These are phyloP conservation scores for Paspalum vaginatum DNA, from an alignment of 176 grass and related monocot species.

Conservation along the genomic window DNA sequence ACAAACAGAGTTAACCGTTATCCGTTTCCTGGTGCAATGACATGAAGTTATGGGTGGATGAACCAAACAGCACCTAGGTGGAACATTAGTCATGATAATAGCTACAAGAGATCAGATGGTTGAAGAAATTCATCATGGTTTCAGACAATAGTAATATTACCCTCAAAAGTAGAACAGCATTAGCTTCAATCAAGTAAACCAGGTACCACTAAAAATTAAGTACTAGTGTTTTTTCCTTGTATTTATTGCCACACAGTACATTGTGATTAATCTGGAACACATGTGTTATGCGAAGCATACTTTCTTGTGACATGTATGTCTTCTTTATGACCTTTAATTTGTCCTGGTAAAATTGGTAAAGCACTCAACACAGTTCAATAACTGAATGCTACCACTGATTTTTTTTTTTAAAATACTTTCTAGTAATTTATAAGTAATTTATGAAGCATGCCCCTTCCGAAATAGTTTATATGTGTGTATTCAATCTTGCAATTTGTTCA, in stretches of 20 bases:
- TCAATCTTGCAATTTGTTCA: not conserved
- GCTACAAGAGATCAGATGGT: not conserved
- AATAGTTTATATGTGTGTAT: not conserved
- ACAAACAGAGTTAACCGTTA: too few species aligned
- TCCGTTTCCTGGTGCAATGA: too few species aligned
- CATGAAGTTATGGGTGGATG: too few species aligned
- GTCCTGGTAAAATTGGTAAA: conserved; percentile 4
- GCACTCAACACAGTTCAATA: not conserved
- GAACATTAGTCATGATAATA: not conserved
- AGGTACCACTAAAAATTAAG: not conserved
- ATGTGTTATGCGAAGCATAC: not conserved
- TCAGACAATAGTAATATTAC: conserved; percentile 2
- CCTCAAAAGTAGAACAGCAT: not conserved
- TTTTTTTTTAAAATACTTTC: not conserved
- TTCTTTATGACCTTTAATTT: not conserved
- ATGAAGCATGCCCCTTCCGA: conserved; percentile 13
- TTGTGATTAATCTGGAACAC: not conserved
- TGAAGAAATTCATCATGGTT: not conserved
- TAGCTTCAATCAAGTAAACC: not conserved
- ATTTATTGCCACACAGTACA: not conserved
- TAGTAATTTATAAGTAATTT: conserved; percentile 1
- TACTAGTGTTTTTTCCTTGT: conserved; percentile 7
- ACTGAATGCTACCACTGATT: not conserved
- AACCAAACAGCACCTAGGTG: too few species aligned
- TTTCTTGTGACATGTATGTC: not conserved